These are phyloP conservation scores for Schoenoplectus tabernaemontani DNA, from an alignment of 202 grass and related monocot genomes.

Conservation along the genomic window DNA sequence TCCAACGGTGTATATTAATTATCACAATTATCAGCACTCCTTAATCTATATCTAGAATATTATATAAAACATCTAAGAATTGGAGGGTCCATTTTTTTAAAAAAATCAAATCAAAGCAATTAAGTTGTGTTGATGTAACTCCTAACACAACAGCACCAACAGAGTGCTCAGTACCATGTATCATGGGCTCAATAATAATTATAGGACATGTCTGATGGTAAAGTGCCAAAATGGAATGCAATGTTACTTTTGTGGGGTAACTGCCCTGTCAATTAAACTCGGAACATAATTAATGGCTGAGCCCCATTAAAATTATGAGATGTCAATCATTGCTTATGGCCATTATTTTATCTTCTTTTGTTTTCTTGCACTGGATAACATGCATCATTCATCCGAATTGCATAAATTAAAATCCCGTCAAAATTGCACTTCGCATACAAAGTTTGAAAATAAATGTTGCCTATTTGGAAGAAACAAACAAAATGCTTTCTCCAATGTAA, in stretches of 20 bases:
- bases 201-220: neutral
- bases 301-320: neutral
- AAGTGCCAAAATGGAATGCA: neutral
- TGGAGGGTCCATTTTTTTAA: no score
- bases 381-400: neutral
- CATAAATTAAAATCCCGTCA: neutral
- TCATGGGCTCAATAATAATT: neutral
- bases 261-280: neutral
- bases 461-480: neutral
- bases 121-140: no score
- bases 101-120: no score
- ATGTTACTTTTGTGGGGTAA: neutral
- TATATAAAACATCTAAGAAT: no score
- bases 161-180: no score
- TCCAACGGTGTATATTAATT: no score
- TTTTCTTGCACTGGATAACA: neutral
- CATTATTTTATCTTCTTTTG: neutral
- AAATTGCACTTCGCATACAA: no score
- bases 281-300: neutral
- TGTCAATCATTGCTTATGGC: neutral
- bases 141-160: no score
- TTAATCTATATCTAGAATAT: no score
- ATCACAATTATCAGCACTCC: no score
- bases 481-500: no score
- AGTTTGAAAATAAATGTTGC: neutral